Evolutionary conservation across 2,329 filamentous ascomycete species (phyloP), one percentile per base, ranked within the genome.

Genomic region (Xylogone sp.): DNA sequence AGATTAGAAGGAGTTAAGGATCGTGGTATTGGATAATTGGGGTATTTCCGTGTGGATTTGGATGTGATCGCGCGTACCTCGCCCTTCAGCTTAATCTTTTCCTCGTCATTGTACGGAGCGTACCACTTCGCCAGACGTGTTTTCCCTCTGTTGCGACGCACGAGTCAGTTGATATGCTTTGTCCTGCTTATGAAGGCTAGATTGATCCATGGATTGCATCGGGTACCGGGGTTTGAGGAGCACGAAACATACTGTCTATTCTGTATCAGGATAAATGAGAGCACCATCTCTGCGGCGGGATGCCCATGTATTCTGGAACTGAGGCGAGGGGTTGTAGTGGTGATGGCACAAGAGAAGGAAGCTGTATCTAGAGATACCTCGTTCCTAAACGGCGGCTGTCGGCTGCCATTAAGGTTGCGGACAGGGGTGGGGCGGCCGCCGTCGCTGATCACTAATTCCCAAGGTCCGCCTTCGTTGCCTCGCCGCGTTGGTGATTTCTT

Each of bases 101-200:
- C 91, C 71, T 97, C 93, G 78, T 99, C 94, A 73, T 86, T 95
- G 77, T 97, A 99, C 56, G 94, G 93, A 61, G 88, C 90, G 78
- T 99, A 99, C 93, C 93, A 99, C 76, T 99, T 99, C 59, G 94
- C 94, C 59, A 99, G 82, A 63, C 94, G 88, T 63, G 94, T 99
- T 78, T 99, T 99, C 74, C 94, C 94, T 81, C 93, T 97, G 61
- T 27, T 13, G 19, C 8, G 34, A 5, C 10, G 42, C 12, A 59
- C 54, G 45, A 48, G 53, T 60, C 48, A 60, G 58, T 46, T 48
- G 18, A 3, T 6, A 10, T 13, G 3, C 18, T 13, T 7, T 16
- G 34, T 13, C 10, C n/a, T 13, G n/a, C 34, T 16, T n/a, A n/a
- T n/a, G n/a, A n/a, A n/a, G n/a, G n/a, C n/a, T n/a, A n/a, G n/a